phyloP scores from a whole-genome alignment of 495 filamentous ascomycete species.

The Talaromyces stipitatus region DNA sequence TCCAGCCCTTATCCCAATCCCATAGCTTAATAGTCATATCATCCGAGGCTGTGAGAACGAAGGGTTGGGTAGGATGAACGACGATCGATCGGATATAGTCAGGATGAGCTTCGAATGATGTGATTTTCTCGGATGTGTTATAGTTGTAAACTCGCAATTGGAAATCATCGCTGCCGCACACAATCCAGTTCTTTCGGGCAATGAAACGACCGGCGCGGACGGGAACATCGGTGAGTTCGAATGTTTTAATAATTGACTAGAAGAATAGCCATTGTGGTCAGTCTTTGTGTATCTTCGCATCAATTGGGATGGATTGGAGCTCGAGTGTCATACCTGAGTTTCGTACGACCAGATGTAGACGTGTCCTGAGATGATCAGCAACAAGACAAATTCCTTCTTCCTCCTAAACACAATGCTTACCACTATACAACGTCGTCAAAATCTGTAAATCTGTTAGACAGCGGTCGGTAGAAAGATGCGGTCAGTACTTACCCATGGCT shows the following conservation, averaged over 20 bases:
- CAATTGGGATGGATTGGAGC: not conserved
- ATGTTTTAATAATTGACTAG: conserved; percentile 91
- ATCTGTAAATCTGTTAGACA: conserved; percentile 48
- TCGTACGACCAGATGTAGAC: conserved; percentile 99
- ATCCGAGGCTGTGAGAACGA: conserved; percentile 94
- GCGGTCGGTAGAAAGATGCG: not conserved
- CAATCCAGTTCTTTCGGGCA: conserved; percentile 98
- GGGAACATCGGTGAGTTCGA: conserved; percentile 98
- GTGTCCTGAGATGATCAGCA: conserved; percentile 52
- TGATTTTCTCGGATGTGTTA: conserved; percentile 99
- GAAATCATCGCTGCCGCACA: conserved; percentile 97
- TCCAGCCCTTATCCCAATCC: conserved; percentile 99
- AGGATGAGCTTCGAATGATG: conserved; percentile 94
- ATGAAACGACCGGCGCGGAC: conserved; percentile 96
- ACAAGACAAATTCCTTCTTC: not conserved
- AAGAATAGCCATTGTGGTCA: not conserved
- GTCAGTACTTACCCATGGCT: conserved; percentile 65
- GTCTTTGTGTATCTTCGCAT: not conserved
- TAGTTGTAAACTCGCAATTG: conserved; percentile 96
- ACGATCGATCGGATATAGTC: conserved; percentile 98
- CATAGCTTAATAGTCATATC: conserved; percentile 99
- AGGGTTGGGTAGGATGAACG: conserved; percentile 94
- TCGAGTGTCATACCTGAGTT: conserved; percentile 56
- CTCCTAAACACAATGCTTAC: conserved; percentile 35
- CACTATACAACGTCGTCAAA: conserved; percentile 91